phyloP scores from a whole-genome alignment of 1,284 basidiomycete species.

The Sporisorium reilianum region DNA sequence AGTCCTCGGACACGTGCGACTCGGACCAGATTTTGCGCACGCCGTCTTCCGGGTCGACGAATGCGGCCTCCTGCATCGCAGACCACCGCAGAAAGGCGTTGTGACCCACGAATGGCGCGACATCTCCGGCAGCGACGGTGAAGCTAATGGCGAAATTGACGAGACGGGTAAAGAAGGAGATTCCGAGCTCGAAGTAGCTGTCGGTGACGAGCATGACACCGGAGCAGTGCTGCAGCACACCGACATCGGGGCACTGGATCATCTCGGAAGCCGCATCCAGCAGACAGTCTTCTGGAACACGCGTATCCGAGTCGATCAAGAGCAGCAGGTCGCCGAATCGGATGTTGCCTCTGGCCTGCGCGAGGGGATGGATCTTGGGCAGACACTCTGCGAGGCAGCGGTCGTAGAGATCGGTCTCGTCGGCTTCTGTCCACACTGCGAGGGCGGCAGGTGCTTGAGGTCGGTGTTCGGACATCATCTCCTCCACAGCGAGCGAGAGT shows the following conservation, averaged over 20 bases:
- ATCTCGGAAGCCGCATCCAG: constrained; percentile 87
- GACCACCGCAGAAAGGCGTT: constrained; percentile 88
- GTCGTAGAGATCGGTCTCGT: constrained; percentile 51
- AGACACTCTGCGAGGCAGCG: constrained; percentile 63
- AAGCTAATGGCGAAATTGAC: constrained; percentile 68
- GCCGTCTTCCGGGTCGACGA: constrained; percentile 77
- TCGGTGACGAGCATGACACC: constrained; percentile 84
- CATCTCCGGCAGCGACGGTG: constrained; percentile 69
- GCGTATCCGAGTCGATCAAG: constrained; percentile 79
- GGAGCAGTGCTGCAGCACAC: constrained; percentile 84
- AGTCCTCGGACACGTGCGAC: no score
- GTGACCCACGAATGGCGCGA: constrained; percentile 84
- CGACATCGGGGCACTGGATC: constrained; percentile 79
- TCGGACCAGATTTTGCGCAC: constrained; percentile 83
- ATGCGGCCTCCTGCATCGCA: constrained; percentile 82
- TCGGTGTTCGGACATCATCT: constrained; percentile 73
- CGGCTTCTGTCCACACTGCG: constrained; percentile 37
- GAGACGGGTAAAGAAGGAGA: constrained; percentile 76
- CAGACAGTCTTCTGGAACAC: constrained; percentile 86
- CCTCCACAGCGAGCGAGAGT: constrained; percentile 80
- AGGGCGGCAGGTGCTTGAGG: constrained; percentile 14
- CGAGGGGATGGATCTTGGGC: constrained; percentile 71
- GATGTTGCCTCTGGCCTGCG: constrained; percentile 46
- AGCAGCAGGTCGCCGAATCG: constrained; percentile 62
- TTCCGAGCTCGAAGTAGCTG: constrained; percentile 87